Evolutionary conservation across 192 early-diverging fungal genomes (phyloP).

Genomic region (Coemansia reversa): DNA sequence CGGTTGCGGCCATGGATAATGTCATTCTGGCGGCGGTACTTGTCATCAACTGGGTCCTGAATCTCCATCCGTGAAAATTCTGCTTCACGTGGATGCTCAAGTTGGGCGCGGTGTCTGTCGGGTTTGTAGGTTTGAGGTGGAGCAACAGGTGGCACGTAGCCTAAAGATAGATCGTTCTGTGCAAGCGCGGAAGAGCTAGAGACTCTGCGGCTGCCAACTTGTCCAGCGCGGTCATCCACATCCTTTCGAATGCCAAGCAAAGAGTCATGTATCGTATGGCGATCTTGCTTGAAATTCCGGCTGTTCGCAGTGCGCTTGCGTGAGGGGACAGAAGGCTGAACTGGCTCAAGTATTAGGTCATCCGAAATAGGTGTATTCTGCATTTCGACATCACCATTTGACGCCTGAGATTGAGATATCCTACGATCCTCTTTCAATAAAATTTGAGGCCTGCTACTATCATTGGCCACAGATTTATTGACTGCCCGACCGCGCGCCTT

Average conservation of each 20-base stretch:
- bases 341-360: background rate
- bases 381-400: background rate
- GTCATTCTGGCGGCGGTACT: background rate
- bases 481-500: constrained; percentile 15
- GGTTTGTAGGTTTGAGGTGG: background rate
- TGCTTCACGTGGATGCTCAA: background rate
- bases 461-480: constrained; percentile 3
- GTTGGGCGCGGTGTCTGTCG: background rate
- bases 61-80: background rate
- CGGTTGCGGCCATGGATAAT: constrained; percentile 11
- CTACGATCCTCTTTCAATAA: background rate
- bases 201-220: background rate
- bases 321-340: background rate
- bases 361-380: background rate
- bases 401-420: background rate
- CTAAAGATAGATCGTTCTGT: background rate
- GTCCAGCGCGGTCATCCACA: background rate
- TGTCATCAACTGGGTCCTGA: background rate
- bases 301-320: constrained; percentile 16
- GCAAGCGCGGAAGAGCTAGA: background rate
- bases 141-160: background rate
- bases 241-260: background rate
- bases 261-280: constrained; percentile 3
- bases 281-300: background rate
- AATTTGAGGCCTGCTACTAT: background rate